Evolutionary conservation across 2,329 filamentous ascomycete genomes (phyloP), one percentile per base, ranked within the genome.

Genomic region (Macrophomina tecta): DNA sequence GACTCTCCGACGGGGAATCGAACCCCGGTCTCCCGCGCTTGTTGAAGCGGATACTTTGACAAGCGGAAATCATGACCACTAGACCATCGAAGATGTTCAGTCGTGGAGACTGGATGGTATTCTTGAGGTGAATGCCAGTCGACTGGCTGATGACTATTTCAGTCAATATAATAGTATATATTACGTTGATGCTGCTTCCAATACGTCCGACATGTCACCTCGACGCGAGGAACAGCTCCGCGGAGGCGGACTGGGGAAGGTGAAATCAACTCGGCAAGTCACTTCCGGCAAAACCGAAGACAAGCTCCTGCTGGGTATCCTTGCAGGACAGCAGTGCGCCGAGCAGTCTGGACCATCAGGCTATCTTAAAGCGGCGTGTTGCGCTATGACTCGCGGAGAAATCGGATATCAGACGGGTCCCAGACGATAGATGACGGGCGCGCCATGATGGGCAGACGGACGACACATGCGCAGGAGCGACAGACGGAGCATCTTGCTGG

Each of bases 11-110:
- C 36, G 53, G 36, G 34, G 32, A 55, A 55, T 55, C 49, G 49
- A 52, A 52, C 49, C 49, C 49, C 49, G 52, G 52, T 45, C 53
- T 58, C 53, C 53, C 36, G 53, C 53, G 53, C 53, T 58, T 58
- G 53, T 14, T 5, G 42, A 23, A 23, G 23, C 23, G 3, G 23
- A 3, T 2, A 3, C 23, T 23, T 23, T 23, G 5, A 60, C 40
- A 46, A 48, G 56, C 40, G 56, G 49, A 52, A 52, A 52, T 52
- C 28, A 52, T 45, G 42, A 45, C 42, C 42, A 45, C 42, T 14
- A 45, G 16, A 55, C 34, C 34, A 40, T 55, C 34, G 52, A 55
- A 55, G n/a, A 55, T 14, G 2, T 45, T 36, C 52, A 23, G 14
- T 4, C 18, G 14, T 40, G 52, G 18, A 16, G 12, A 8, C 2